Evolutionary conservation across 2,329 filamentous ascomycete species (phyloP).

Genomic region (Metarhizium rileyi): DNA sequence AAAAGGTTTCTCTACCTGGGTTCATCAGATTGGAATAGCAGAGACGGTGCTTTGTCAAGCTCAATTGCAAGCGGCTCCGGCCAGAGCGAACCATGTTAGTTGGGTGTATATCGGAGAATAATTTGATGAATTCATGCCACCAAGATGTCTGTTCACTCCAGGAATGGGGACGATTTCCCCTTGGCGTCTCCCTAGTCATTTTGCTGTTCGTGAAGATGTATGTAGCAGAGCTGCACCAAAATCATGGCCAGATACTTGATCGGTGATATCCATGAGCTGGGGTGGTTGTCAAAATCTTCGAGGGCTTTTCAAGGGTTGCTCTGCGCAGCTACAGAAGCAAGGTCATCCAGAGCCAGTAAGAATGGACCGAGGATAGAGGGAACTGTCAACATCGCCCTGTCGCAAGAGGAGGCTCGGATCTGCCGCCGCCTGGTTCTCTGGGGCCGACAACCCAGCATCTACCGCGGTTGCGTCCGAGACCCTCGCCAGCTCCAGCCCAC

Average conservation of each 20-base stretch:
- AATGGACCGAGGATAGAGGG: too few relatives aligned
- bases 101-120: conserved; percentile 8
- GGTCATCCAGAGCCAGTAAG: background rate
- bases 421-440: background rate
- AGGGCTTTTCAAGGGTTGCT: background rate
- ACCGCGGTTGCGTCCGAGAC: conserved; percentile 3
- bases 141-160: background rate
- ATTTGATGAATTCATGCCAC: conserved; percentile 9
- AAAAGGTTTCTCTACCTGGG: conserved; percentile 3
- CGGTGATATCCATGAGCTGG: conserved; percentile 9
- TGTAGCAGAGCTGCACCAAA: conserved; percentile 1
- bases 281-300: background rate
- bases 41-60: background rate
- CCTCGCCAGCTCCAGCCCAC: background rate
- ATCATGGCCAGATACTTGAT: conserved; percentile 4
- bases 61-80: conserved; percentile 4
- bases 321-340: background rate
- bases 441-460: conserved; percentile 2
- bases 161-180: background rate
- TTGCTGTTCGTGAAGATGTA: background rate
- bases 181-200: conserved; percentile 2
- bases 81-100: conserved; percentile 2
- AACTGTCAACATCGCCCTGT: background rate
- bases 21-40: background rate
- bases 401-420: conserved; percentile 1